A percentile compares a stretch with the other conserved stretches of the same genome.
Evolutionary conservation across 371 early-diverging fungal species (phyloP).

Genomic region (Blakeslea trispora): DNA sequence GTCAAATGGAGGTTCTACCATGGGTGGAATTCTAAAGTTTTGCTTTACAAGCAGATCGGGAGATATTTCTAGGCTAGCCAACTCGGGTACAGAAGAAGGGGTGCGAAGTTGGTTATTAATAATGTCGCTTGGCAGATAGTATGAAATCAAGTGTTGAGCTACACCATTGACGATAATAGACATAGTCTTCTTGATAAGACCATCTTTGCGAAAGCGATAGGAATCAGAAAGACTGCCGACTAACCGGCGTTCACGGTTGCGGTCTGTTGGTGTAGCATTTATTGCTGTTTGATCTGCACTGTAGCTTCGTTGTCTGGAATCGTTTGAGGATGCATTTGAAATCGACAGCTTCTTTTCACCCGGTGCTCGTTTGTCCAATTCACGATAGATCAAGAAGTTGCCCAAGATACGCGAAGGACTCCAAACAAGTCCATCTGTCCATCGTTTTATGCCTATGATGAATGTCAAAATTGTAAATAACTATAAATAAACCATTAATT

Average conservation of each 20-base stretch:
- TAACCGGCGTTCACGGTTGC: constrained; percentile 52
- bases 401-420: constrained; percentile 72
- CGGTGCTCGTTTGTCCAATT: constrained; percentile 50
- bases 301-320: constrained; percentile 34
- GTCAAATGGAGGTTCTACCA: constrained; percentile 48
- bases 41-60: constrained; percentile 62
- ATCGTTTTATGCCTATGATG: constrained; percentile 64
- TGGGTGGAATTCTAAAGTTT: constrained; percentile 63
- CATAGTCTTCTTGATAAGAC: constrained; percentile 88
- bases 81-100: constrained; percentile 60
- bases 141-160: constrained; percentile 84
- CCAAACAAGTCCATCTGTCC: constrained; percentile 78
- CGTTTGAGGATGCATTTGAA: constrained; percentile 27
- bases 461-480: background rate
- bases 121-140: constrained; percentile 80
- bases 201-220: constrained; percentile 77
- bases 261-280: constrained; percentile 26
- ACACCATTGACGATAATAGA: constrained; percentile 79
- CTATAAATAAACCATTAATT: too few relatives aligned
- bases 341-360: constrained; percentile 35
- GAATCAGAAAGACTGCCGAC: constrained; percentile 66
- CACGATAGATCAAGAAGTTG: constrained; percentile 68
- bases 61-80: constrained; percentile 60
- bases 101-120: constrained; percentile 56
- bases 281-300: constrained; percentile 37